These are phyloP conservation scores for Ricinus communis DNA, from an alignment of 345 rosid genomes.

Conservation along the genomic window DNA sequence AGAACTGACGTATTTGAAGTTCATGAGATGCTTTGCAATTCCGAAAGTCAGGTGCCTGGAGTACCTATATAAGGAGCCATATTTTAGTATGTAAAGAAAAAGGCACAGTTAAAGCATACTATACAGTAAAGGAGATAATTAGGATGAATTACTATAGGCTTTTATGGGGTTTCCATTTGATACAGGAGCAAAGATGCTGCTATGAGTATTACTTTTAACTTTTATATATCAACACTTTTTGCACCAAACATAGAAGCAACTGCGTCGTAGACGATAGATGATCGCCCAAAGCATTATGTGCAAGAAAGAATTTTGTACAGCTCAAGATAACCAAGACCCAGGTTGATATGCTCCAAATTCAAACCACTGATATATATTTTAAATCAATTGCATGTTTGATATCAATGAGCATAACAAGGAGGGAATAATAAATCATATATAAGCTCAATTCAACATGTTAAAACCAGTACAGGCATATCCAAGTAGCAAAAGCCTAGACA, in stretches of 20 bases:
- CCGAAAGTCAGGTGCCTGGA: constrained; percentile 26
- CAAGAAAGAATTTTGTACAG: too few relatives aligned
- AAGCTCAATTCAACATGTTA: neutral
- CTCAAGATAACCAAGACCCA: too few relatives aligned
- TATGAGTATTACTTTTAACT: too few relatives aligned
- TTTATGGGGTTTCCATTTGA: too few relatives aligned
- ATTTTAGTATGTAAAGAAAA: neutral
- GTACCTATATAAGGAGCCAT: constrained; percentile 14
- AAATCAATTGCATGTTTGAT: neutral
- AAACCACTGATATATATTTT: too few relatives aligned
- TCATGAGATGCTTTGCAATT: constrained; percentile 27
- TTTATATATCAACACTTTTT: too few relatives aligned
- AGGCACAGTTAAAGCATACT: neutral
- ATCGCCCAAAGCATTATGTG: too few relatives aligned
- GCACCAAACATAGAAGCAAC: too few relatives aligned
- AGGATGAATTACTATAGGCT: neutral
- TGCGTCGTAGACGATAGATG: too few relatives aligned
- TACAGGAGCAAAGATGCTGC: too few relatives aligned
- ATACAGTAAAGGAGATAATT: neutral
- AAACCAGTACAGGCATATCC: neutral
- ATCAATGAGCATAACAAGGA: neutral
- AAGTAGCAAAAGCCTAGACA: neutral
- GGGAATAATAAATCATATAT: neutral
- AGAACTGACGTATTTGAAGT: constrained; percentile 22
- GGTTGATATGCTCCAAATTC: too few relatives aligned